These are phyloP conservation scores for Trichoderma sp. DNA, from an alignment of 2,329 filamentous ascomycete species.

Conservation along the genomic window DNA sequence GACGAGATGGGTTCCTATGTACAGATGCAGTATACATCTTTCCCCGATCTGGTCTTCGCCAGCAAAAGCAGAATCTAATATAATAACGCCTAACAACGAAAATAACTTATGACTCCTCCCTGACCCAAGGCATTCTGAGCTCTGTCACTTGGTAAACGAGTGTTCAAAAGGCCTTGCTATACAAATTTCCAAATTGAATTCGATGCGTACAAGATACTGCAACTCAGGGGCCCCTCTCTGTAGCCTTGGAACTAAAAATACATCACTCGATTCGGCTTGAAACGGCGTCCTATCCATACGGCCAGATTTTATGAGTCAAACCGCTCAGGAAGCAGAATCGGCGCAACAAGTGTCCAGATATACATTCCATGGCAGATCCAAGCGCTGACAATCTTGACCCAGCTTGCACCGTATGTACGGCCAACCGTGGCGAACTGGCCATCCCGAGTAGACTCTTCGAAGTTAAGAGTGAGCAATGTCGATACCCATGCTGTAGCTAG, in stretches of 20 bases:
- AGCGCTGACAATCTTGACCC: constrained; percentile 97
- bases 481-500: constrained; percentile 94
- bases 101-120: neutral
- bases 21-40: neutral
- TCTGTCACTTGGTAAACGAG: neutral
- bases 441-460: constrained; percentile 59
- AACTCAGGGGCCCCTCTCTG: neutral
- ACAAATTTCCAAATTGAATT: neutral
- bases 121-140: neutral
- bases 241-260: neutral
- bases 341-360: constrained; percentile 86
- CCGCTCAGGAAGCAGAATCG: constrained; percentile 78
- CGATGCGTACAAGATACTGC: neutral
- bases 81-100: neutral
- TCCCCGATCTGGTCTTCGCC: neutral
- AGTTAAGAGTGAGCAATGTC: constrained; percentile 76
- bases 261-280: neutral
- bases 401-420: constrained; percentile 93
- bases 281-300: neutral
- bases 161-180: neutral
- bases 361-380: constrained; percentile 97
- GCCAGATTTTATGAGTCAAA: constrained; percentile 56
- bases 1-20: neutral
- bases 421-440: constrained; percentile 88
- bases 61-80: neutral